phyloP scores from a whole-genome alignment of 148 eudicot genomes.

The Fagopyrum esculentum region DNA sequence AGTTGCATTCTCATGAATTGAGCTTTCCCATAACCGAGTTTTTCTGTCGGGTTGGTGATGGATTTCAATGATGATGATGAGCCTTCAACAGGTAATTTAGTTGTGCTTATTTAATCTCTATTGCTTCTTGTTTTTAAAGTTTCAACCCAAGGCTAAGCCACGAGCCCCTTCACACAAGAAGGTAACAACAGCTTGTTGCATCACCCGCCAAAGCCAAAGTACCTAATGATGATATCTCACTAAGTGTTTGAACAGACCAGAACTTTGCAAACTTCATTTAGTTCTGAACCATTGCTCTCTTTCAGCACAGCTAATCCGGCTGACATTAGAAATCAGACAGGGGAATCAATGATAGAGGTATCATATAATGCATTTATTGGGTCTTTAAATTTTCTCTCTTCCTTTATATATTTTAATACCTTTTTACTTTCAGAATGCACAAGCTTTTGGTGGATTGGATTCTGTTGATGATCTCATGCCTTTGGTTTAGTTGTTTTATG shows the following conservation, averaged over 20 bases:
- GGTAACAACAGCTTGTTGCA: slow-evolving; percentile 17
- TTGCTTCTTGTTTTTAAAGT: not conserved
- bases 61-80: slow-evolving; percentile 4
- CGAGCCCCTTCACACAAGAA: slow-evolving; percentile 27
- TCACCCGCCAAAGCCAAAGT: slow-evolving; percentile 14
- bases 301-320: slow-evolving; percentile 9
- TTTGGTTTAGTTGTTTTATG: not conserved
- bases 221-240: slow-evolving; percentile 10
- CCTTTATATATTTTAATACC: not conserved
- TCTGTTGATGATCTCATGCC: slow-evolving; percentile 25
- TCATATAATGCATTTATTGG: not conserved
- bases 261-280: slow-evolving; percentile 1
- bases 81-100: not conserved
- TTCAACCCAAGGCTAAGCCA: slow-evolving; percentile 10
- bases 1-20: not conserved
- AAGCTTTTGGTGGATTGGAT: slow-evolving; percentile 27
- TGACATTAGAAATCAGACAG: slow-evolving; percentile 14
- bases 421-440: slow-evolving; percentile 28
- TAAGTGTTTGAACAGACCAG: slow-evolving; percentile 10
- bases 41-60: not conserved
- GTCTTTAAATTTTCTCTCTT: not conserved
- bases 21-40: not conserved
- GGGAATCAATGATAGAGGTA: slow-evolving; percentile 32
- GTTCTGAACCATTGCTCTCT: not conserved
- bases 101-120: not conserved